Evolutionary conservation across 2,329 filamentous ascomycete genomes (phyloP).

Genomic region (Thelonectria rubi): DNA sequence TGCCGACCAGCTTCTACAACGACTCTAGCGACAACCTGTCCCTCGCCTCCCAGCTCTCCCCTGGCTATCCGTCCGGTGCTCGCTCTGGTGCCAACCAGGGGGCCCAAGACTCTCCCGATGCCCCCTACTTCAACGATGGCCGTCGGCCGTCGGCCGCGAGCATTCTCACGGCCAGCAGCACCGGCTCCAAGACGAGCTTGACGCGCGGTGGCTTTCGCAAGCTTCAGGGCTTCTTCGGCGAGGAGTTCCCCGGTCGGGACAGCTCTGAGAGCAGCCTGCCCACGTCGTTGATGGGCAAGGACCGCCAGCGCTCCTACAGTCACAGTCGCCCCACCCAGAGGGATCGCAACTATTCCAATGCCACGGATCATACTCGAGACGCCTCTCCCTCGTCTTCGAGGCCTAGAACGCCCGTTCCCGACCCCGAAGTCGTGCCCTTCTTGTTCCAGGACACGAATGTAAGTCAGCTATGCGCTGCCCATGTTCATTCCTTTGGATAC

Average conservation of each 20-base stretch:
- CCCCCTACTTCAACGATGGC: constrained; percentile 72
- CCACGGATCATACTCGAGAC: constrained; percentile 76
- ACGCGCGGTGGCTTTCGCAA: constrained; percentile 80
- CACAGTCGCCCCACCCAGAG: constrained; percentile 66
- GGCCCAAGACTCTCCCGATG: constrained; percentile 69
- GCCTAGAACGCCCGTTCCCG: constrained; percentile 85
- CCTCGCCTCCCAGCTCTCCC: constrained; percentile 71
- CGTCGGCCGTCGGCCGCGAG: constrained; percentile 89
- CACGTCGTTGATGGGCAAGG: constrained; percentile 59
- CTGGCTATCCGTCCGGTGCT: constrained; percentile 66
- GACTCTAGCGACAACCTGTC: constrained; percentile 78
- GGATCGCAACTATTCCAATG: constrained; percentile 83
- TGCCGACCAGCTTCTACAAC: constrained; percentile 73
- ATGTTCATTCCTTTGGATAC: constrained; percentile 36
- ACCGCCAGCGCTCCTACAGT: constrained; percentile 71
- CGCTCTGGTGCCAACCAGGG: constrained; percentile 48
- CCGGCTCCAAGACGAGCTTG: constrained; percentile 78
- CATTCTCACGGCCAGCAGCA: constrained; percentile 80
- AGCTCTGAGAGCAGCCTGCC: constrained; percentile 76
- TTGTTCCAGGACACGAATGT: constrained; percentile 85
- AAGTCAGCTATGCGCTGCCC: constrained; percentile 50
- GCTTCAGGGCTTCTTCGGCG: constrained; percentile 90
- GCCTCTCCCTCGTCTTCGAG: constrained; percentile 79
- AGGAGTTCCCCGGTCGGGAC: constrained; percentile 80
- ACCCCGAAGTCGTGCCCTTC: constrained; percentile 97